Percentiles rank a stretch among this genome's conserved stretches.
Conservation (phyloP, 108 stramenopile genomes). For the Skeletonema grethae region DNA sequence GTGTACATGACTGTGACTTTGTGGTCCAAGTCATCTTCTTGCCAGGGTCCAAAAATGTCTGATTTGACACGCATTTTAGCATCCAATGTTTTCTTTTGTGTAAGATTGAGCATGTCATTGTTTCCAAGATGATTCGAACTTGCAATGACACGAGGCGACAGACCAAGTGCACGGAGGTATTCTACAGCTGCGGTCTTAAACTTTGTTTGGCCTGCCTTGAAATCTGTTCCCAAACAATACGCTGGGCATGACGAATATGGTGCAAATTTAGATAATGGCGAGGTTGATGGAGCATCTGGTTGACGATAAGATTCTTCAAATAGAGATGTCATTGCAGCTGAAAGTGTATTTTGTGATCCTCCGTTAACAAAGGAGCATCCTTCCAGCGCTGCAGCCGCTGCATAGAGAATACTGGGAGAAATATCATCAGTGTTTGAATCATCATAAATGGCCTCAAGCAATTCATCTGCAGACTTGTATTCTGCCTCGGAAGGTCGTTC, state of each 20-base stretch:
- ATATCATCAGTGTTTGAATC: slow-evolving; percentile 59
- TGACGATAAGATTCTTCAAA: slow-evolving; percentile 56
- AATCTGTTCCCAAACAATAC: slow-evolving; percentile 84
- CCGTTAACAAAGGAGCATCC: slow-evolving; percentile 89
- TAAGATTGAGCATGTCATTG: slow-evolving; percentile 90
- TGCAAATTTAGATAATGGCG: slow-evolving; percentile 35
- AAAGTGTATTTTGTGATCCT: slow-evolving; percentile 84
- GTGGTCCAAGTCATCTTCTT: slow-evolving; percentile 79
- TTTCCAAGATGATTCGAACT: slow-evolving; percentile 90
- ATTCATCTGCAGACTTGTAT: slow-evolving; percentile 49
- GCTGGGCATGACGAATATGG: slow-evolving; percentile 44
- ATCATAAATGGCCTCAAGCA: slow-evolving; percentile 58
- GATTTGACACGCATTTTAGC: slow-evolving; percentile 87
- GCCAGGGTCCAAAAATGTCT: slow-evolving; percentile 80
- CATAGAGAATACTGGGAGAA: slow-evolving; percentile 83
- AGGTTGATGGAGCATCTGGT: slow-evolving; percentile 18
- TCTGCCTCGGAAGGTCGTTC: slow-evolving; percentile 57
- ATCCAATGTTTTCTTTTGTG: slow-evolving; percentile 57
- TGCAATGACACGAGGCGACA: slow-evolving; percentile 78
- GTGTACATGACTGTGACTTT: slow-evolving; percentile 86
- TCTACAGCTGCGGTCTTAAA: slow-evolving; percentile 89
- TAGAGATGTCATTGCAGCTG: slow-evolving; percentile 53
- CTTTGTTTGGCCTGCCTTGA: slow-evolving; percentile 90
- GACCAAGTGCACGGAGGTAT: slow-evolving; percentile 75
- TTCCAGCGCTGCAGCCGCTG: slow-evolving; percentile 78